Base-by-base conservation (phyloP, 2,329 filamentous ascomycete species). In the Penicillium palitans region DNA sequence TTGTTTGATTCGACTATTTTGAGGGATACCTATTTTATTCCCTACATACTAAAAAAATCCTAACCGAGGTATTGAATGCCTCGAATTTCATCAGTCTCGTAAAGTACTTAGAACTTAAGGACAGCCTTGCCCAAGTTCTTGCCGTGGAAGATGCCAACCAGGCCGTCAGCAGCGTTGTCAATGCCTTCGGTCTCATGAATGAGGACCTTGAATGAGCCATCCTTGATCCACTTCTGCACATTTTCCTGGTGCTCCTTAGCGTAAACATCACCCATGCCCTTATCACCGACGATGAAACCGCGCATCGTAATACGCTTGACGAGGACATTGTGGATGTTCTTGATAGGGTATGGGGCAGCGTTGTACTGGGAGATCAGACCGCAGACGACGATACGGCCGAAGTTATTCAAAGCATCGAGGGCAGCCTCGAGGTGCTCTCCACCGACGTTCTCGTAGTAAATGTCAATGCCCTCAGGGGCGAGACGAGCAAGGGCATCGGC, bases 101-200 rank as follows among this genome's bases (percentile, higher is more conserved):
- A 33, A 57, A 33, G n/a, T n/a, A 27, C 72, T 51, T 86, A 66
- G 39, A 88, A 84, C 80, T 90, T 89, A 68, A 95, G 70, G 24
- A 95, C 84, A 17, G 90, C 89, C 84, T 96, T 96, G 66, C 91
- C 91, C 76, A 92, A 90, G 79, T 96, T 96, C 75, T 89, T 83
- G 48, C 91, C 91, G 69, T 84, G 74, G 55, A 95, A 81, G 80
- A 96, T 87, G 13, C 86, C 89, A 13, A 93, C 76, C 60, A 96
- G 81, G 0, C 88, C 91, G 57, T 92, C 84, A 6, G 85, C 79
- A 1, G 87, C 88, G 61, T 90, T 87, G 61, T 96, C 91, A 59
- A 96, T 92, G 21, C 91, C 90, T 54, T 87, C 81, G 0, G 88
- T 91, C 58, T 90, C 78, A 67, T 83, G 79, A 61, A 88, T 80